phyloP scores from a whole-genome alignment of 2,329 filamentous ascomycete genomes.

The Chrysosporium queenslandicum region DNA sequence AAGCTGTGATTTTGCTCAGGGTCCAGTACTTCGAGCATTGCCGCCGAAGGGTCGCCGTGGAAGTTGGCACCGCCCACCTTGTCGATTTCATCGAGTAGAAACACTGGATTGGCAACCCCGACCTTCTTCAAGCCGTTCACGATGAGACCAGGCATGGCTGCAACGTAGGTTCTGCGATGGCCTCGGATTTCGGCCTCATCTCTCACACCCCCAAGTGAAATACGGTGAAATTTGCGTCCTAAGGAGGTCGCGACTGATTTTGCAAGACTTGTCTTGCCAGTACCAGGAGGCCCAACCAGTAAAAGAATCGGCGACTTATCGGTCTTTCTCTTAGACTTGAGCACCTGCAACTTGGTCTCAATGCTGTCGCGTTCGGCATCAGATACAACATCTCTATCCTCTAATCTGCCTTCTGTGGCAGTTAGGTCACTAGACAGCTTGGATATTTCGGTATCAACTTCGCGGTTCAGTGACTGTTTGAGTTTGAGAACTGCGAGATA shows the following conservation, averaged over 20 bases:
- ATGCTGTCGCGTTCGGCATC: constrained; percentile 38
- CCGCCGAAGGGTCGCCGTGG: constrained; percentile 90
- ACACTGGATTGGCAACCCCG: constrained; percentile 87
- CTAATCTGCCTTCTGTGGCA: constrained; percentile 40
- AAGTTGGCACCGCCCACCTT: constrained; percentile 86
- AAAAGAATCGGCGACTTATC: constrained; percentile 96
- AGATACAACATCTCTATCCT: constrained; percentile 48
- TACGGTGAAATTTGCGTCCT: constrained; percentile 90
- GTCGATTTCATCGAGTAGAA: constrained; percentile 94
- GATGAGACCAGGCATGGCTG: constrained; percentile 94
- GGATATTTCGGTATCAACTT: constrained; percentile 65
- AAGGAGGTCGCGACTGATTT: constrained; percentile 86
- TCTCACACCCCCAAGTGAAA: constrained; percentile 87
- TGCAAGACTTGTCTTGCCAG: constrained; percentile 90
- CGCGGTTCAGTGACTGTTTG: constrained; percentile 81
- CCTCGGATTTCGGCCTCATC: constrained; percentile 96
- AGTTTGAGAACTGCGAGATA: constrained; percentile 93
- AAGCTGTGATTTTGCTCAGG: constrained; percentile 95
- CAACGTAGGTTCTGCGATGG: constrained; percentile 90
- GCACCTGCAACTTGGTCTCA: constrained; percentile 59
- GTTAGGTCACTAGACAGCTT: constrained; percentile 42
- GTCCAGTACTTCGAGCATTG: constrained; percentile 95
- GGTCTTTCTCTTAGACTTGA: constrained; percentile 72
- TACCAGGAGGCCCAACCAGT: constrained; percentile 83
- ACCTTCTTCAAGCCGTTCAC: constrained; percentile 93